A percentile compares a stretch with the other conserved stretches of the same genome.
Evolutionary conservation across 208 protist species (phyloP).

Genomic region (Tritrichomonas foetus): DNA sequence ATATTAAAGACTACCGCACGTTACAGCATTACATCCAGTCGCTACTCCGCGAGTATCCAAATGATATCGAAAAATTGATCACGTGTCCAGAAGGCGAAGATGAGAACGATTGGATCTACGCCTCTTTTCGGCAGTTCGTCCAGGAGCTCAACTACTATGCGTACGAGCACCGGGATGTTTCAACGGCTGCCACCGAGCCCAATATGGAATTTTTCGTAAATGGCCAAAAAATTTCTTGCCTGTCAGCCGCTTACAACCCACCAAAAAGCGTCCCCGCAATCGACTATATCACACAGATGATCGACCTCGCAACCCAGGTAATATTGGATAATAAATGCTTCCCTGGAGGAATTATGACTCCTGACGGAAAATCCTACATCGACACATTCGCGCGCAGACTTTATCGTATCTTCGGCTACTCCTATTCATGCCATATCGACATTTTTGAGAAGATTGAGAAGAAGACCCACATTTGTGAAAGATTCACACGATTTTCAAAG

Average conservation of each 20-base stretch:
- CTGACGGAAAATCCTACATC: not conserved
- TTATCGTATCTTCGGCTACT: slow-evolving; percentile 24
- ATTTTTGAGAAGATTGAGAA: not conserved
- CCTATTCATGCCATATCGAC: not conserved
- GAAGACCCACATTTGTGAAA: not conserved
- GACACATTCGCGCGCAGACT: not conserved
- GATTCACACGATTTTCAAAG: not conserved
- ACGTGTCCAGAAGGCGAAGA: not conserved
- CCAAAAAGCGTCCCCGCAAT: not conserved
- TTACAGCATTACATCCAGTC: slow-evolving; percentile 17
- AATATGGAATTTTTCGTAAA: not conserved
- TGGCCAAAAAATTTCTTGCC: not conserved
- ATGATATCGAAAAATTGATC: not conserved
- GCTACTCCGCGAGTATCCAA: not conserved
- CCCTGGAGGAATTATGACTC: not conserved
- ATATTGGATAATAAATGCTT: not conserved
- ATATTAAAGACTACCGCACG: not conserved
- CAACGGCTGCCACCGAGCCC: not conserved
- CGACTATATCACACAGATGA: not conserved
- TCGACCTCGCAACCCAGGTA: not conserved
- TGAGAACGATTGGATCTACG: slow-evolving; percentile 9
- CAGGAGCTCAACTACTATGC: slow-evolving; percentile 4
- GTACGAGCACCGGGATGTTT: not conserved
- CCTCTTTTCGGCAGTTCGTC: not conserved
- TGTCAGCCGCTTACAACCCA: not conserved